Percentiles rank a stretch among this genome's conserved stretches.
Evolutionary conservation across 176 grass and related monocot species (phyloP).

Genomic region (Musa itinerans): DNA sequence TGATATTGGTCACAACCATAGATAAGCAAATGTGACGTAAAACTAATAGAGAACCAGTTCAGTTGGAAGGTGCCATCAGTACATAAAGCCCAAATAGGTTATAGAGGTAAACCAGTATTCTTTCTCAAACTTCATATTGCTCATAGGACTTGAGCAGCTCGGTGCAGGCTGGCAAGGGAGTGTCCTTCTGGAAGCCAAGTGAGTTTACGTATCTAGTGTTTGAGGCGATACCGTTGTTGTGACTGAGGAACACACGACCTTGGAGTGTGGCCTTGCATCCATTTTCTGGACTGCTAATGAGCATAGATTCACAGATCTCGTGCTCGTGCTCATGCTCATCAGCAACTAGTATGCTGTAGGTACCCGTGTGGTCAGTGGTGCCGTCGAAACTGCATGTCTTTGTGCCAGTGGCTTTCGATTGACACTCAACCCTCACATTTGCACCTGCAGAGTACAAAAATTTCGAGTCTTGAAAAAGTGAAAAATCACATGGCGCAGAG

Average conservation of each 20-base stretch:
- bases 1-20: no score
- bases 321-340: constrained; percentile 62
- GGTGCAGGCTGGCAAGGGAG: constrained; percentile 32
- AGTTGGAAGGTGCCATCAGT: no score
- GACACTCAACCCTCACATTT: constrained; percentile 74
- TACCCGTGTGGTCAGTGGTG: constrained; percentile 71
- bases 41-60: no score
- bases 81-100: no score
- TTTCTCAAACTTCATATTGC: constrained; percentile 21
- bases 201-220: constrained; percentile 55
- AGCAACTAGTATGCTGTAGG: constrained; percentile 59
- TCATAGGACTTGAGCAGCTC: constrained; percentile 67
- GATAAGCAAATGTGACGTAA: no score
- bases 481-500: background rate
- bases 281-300: constrained; percentile 60
- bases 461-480: background rate
- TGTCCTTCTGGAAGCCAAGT: constrained; percentile 68
- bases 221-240: constrained; percentile 71
- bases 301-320: constrained; percentile 50
- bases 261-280: constrained; percentile 37
- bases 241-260: constrained; percentile 85
- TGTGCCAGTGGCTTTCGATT: constrained; percentile 36
- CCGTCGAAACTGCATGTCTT: constrained; percentile 64
- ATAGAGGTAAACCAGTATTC: no score
- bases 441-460: constrained; percentile 36